These are phyloP conservation scores for Chaetothyriales sp. DNA, from an alignment of 2,329 filamentous ascomycete genomes.

Conservation along the genomic window DNA sequence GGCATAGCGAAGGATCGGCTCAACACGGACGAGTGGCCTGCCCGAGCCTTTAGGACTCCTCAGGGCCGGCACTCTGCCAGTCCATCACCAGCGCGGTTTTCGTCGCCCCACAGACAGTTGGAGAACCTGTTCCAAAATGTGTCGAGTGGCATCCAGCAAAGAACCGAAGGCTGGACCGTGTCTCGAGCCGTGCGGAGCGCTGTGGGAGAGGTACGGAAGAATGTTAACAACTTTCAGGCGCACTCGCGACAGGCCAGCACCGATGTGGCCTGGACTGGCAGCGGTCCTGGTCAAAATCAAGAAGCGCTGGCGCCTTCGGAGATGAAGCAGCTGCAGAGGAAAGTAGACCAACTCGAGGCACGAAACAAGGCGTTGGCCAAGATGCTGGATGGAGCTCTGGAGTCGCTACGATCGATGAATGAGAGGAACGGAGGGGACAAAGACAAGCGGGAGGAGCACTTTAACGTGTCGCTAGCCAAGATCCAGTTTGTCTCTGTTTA, in stretches of 20 bases:
- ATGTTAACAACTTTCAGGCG: constrained; percentile 34
- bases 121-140: constrained; percentile 36
- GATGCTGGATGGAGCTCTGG: constrained; percentile 29
- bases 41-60: constrained; percentile 15
- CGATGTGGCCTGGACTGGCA: constrained; percentile 3
- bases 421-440: constrained; percentile 13
- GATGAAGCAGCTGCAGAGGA: constrained; percentile 6
- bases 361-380: constrained; percentile 30
- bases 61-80: constrained; percentile 22
- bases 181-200: constrained; percentile 36
- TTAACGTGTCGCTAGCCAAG: constrained; percentile 27
- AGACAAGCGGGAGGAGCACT: constrained; percentile 17
- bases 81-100: constrained; percentile 24
- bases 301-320: neutral
- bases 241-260: constrained; percentile 11
- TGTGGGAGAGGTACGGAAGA: constrained; percentile 32
- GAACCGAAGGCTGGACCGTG: constrained; percentile 36
- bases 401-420: constrained; percentile 27
- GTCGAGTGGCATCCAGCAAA: constrained; percentile 34
- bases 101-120: constrained; percentile 28
- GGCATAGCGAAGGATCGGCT: constrained; percentile 11
- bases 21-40: constrained; percentile 9
- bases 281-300: neutral
- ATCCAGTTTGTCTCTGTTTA: constrained; percentile 32
- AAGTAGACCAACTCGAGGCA: constrained; percentile 25